Evolutionary conservation across 805 yeast genomes (phyloP).

Genomic region (Candida rishiriensis): DNA sequence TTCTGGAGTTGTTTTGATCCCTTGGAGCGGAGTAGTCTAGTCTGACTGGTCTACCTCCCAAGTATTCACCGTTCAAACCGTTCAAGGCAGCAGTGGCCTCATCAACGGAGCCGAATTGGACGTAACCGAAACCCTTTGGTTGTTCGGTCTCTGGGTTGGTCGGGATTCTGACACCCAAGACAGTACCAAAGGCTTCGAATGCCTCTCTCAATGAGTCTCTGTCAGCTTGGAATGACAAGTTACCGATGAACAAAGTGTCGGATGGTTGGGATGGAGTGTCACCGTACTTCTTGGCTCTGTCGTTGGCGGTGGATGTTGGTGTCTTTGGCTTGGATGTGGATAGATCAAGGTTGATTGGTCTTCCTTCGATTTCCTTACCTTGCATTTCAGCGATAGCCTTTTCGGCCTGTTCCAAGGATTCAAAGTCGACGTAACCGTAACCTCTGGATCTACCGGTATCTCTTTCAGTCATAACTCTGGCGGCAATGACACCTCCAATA

Average conservation of each 20-base stretch:
- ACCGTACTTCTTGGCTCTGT: slow-evolving; percentile 87
- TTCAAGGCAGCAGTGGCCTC: slow-evolving; percentile 88
- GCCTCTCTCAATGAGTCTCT: slow-evolving; percentile 71
- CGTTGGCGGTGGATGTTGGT: slow-evolving; percentile 47
- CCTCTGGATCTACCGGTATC: slow-evolving; percentile 85
- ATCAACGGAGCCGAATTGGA: slow-evolving; percentile 80
- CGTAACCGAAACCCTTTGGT: slow-evolving; percentile 99
- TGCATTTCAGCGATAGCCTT: slow-evolving; percentile 81
- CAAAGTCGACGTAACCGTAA: slow-evolving; percentile 96
- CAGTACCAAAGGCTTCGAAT: slow-evolving; percentile 76
- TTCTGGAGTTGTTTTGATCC: slow-evolving; percentile 33
- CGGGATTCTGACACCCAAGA: slow-evolving; percentile 89
- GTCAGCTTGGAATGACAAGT: slow-evolving; percentile 85
- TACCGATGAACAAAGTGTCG: slow-evolving; percentile 94
- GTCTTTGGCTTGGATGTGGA: slow-evolving; percentile 76
- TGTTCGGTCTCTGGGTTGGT: slow-evolving; percentile 98
- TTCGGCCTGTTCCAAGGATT: slow-evolving; percentile 69
- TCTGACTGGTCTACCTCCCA: slow-evolving; percentile 91
- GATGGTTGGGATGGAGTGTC: slow-evolving; percentile 90
- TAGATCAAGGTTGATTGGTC: slow-evolving; percentile 91
- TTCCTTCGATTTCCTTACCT: slow-evolving; percentile 94
- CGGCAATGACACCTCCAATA: slow-evolving; percentile 74
- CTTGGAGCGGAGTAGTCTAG: slow-evolving; percentile 91
- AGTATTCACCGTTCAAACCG: slow-evolving; percentile 81
- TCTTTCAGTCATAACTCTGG: slow-evolving; percentile 93